phyloP scores from a whole-genome alignment of 1,284 basidiomycete genomes.

The Fomitopsis pinicola region DNA sequence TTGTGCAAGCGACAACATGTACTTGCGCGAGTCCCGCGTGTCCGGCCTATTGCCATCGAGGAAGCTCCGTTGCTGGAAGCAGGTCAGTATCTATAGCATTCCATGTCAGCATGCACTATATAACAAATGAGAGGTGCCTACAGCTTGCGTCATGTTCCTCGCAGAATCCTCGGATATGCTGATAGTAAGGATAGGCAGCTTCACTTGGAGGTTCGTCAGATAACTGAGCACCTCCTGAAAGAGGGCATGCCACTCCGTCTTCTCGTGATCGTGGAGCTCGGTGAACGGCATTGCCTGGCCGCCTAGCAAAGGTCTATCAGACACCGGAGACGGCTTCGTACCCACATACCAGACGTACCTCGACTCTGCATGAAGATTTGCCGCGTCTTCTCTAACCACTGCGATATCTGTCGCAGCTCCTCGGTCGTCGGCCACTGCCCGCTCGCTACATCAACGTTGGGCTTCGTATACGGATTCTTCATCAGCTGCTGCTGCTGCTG shows the following conservation, averaged over 20 bases:
- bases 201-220: conserved; percentile 42
- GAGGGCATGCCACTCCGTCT: conserved; percentile 43
- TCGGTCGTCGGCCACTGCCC: background rate
- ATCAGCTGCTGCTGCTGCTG: background rate
- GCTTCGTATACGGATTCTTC: background rate
- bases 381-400: background rate
- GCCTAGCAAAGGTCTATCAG: background rate
- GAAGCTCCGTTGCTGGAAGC: conserved; percentile 47
- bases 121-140: conserved; percentile 22
- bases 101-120: background rate
- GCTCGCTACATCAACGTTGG: background rate
- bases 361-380: background rate
- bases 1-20: background rate
- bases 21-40: background rate
- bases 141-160: conserved; percentile 48
- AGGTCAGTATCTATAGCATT: conserved; percentile 41
- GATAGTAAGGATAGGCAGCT: conserved; percentile 43
- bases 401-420: background rate
- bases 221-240: conserved; percentile 45
- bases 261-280: conserved; percentile 44
- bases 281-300: background rate
- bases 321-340: background rate
- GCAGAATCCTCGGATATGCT: conserved; percentile 42
- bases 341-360: background rate
- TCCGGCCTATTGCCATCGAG: conserved; percentile 13